Evolutionary conservation across 169 alveolate species (phyloP).

Genomic region (Plasmodium fragile): DNA sequence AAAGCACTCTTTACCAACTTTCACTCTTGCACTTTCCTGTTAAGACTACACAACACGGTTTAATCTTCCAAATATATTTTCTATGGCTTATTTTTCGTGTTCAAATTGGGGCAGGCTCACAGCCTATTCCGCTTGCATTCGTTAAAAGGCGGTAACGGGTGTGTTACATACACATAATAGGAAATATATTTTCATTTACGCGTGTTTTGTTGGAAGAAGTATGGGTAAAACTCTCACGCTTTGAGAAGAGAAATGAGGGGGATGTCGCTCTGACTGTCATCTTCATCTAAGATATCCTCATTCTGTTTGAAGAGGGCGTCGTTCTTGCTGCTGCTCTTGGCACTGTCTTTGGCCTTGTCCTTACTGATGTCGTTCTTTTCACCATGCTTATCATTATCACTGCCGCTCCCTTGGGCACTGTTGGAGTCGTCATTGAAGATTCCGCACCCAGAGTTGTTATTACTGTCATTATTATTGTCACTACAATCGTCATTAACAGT

Average conservation of each 20-base stretch:
- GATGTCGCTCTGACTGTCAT: neutral
- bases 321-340: neutral
- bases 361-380: neutral
- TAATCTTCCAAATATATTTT: neutral
- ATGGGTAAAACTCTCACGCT: neutral
- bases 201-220: neutral
- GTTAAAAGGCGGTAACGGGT: neutral
- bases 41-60: neutral
- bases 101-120: neutral
- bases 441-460: neutral
- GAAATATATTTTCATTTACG: neutral
- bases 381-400: neutral
- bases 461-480: neutral
- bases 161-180: neutral
- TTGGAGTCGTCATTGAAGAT: neutral
- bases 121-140: neutral
- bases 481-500: neutral
- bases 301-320: neutral
- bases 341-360: neutral
- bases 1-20: neutral
- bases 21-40: neutral
- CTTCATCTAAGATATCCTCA: neutral
- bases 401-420: neutral
- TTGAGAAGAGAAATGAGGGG: neutral
- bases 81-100: neutral